Percentiles rank a stretch among this genome's conserved stretches.
phyloP scores from a whole-genome alignment of 202 grass and related monocot genomes.

The Cymbopogon flexuosus region DNA sequence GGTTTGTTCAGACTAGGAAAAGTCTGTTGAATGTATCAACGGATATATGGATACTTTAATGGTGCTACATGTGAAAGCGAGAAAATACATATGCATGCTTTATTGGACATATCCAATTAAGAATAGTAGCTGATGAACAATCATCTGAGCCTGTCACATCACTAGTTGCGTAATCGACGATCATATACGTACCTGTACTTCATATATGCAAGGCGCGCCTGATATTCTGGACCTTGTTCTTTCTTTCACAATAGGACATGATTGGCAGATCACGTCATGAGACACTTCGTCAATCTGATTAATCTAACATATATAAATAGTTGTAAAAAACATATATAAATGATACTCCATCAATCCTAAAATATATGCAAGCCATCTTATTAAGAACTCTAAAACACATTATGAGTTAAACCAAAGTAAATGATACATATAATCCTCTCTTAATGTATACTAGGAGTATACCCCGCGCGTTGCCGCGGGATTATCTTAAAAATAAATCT shows the following conservation, averaged over 20 bases:
- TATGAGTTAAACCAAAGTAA: too few relatives aligned
- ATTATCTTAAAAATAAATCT: too few relatives aligned
- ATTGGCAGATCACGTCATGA: neutral
- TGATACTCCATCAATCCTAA: too few relatives aligned
- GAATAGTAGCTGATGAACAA: neutral
- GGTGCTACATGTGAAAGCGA: conserved; percentile 14
- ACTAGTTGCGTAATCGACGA: neutral
- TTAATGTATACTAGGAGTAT: too few relatives aligned
- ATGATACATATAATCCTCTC: too few relatives aligned
- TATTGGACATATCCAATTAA: neutral
- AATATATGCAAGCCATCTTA: too few relatives aligned
- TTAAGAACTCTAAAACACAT: too few relatives aligned
- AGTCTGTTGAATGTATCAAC: neutral
- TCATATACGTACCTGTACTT: neutral
- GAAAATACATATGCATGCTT: neutral
- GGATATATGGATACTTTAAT: neutral
- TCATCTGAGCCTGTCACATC: neutral
- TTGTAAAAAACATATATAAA: too few relatives aligned
- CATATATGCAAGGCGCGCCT: neutral
- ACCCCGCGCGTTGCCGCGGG: too few relatives aligned
- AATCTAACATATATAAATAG: too few relatives aligned
- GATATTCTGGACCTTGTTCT: neutral
- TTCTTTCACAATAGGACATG: neutral
- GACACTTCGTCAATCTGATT: neutral
- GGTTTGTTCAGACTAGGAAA: neutral